Base-by-base conservation (phyloP, 2,329 filamentous ascomycete genomes). In the Alternaria solani region DNA sequence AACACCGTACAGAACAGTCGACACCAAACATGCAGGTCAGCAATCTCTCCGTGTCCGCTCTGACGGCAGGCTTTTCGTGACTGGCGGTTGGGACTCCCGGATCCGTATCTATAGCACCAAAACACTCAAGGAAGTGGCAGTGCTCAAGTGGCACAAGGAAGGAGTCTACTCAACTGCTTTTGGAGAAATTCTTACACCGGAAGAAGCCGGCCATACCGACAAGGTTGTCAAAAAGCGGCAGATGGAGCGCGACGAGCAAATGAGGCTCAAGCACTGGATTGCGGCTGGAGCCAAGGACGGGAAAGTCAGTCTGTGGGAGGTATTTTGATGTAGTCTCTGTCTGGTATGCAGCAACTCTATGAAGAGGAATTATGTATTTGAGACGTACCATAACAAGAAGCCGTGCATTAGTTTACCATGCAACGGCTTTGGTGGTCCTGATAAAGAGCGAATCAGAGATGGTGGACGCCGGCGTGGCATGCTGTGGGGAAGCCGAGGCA, bases 301-400 rank as follows among this genome's bases (percentile, higher is more conserved):
- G 18, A 97, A 96, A 77, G 88, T 98, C 64, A 96, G 93, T 74
- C 81, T 99, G 68, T 99, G 95, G 95, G 92, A 97, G 81, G 89
- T 98, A 59, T 99, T 95, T 59, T 84, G 64, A 74, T 6, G 2
- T 34, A 26, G 23, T 23, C 20, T 47, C 4, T 9, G 18, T 14
- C 44, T 32, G 30, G 44, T 23, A 34, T 20, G 28, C 28, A 7
- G 18, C 30, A 3, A 8, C 9, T 34, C 14, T 7, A 25, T 11
- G 18, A 48, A 23, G 30, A 48, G n/a, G 30, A 20, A 48, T 25
- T 48, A 48, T 25, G n/a, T 16, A 48, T 1, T 2, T 7, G 8
- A 23, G 7, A 34, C 18, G 12, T 36, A 36, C 14, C 32, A 36
- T 14, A 36, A 12, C 32, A 36, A 6, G 7, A 7, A 36, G 32